Evolutionary conservation across 192 early-diverging fungal genomes (phyloP), one percentile per base, ranked within the genome.

Genomic region (Coemansia javaensis): DNA sequence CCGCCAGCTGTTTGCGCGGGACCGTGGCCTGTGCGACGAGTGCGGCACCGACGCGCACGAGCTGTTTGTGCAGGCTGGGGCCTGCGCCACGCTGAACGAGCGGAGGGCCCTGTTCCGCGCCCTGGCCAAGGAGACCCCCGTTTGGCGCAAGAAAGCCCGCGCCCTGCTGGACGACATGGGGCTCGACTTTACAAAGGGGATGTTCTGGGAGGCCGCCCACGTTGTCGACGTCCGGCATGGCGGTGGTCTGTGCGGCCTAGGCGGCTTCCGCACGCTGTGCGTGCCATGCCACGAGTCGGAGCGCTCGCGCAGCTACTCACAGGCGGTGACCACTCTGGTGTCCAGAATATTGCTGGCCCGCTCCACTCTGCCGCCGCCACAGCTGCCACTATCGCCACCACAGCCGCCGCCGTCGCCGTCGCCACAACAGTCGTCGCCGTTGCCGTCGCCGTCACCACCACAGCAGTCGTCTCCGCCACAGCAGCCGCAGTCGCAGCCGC

Each of bases 191-290:
- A 58, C 40, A n/a, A 25, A 47, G 24, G 71, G 71, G 18, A 66
- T 67, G 71, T 66, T 75, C 45, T 75, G 71, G 71, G 71, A 75
- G 37, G 71, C 71, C 2, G 71, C 71, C 0, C 71, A 75, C 30
- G 44, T 40, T 13, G 47, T 75, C 28, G 71, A 75, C 18, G 64
- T 75, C 27, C 53, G 53, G 45, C 56, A 63, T 11, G 71, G 71
- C 32, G 71, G 71, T 31, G 71, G 71, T 1, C 30, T 75, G 42
- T 75, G 71, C 44, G 64, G 71, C 1, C 71, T 75, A 1, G 58
- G 59, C 21, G 64, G 64, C 7, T 66, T 63, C 48, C 54, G 47
- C 28, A 75, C 71, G 27, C 52, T 75, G 44, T 75, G 71, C 39
- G 59, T 62, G 18, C 71, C 71, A 7, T 75, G 71, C 27, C 71